Conservation (phyloP, 2,329 filamentous ascomycete species). For the Gliomastix tumulicola region DNA sequence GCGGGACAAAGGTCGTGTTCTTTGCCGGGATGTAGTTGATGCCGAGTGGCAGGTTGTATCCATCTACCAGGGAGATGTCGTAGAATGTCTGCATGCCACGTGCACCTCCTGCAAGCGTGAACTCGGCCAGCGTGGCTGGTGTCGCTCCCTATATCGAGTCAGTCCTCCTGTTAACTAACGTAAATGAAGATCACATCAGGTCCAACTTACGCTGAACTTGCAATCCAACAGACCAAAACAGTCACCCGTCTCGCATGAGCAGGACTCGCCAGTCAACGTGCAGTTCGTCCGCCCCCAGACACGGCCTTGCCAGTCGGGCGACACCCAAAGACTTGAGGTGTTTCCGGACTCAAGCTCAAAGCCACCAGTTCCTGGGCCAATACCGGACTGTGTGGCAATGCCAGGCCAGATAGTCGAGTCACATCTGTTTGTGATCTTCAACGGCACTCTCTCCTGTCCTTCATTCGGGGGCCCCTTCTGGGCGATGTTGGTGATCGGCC, state of each 20-base stretch:
- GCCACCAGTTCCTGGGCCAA: conserved; percentile 58
- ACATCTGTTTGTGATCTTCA: conserved; percentile 68
- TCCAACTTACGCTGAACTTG: conserved; percentile 54
- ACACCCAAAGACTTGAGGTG: conserved; percentile 56
- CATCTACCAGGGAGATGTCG: conserved; percentile 79
- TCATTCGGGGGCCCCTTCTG: conserved; percentile 21
- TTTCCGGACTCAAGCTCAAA: conserved; percentile 58
- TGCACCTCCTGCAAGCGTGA: conserved; percentile 63
- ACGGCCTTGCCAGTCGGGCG: conserved; percentile 71
- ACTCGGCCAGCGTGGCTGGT: conserved; percentile 74
- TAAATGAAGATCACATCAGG: too few relatives aligned
- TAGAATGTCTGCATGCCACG: conserved; percentile 64
- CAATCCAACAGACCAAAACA: conserved; percentile 67
- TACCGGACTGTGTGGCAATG: conserved; percentile 65
- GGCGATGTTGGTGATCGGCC: conserved; percentile 1
- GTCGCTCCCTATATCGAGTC: conserved; percentile 66
- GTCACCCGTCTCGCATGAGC: conserved; percentile 68
- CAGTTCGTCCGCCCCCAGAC: conserved; percentile 83
- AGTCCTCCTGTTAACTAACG: too few relatives aligned
- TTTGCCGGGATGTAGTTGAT: conserved; percentile 53
- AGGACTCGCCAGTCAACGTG: conserved; percentile 61
- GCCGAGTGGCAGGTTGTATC: conserved; percentile 72
- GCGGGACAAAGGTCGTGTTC: conserved; percentile 61
- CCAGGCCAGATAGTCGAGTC: conserved; percentile 68
- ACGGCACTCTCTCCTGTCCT: conserved; percentile 39